Conservation (phyloP, 257 asterid genomes). For the Vinca minor region DNA sequence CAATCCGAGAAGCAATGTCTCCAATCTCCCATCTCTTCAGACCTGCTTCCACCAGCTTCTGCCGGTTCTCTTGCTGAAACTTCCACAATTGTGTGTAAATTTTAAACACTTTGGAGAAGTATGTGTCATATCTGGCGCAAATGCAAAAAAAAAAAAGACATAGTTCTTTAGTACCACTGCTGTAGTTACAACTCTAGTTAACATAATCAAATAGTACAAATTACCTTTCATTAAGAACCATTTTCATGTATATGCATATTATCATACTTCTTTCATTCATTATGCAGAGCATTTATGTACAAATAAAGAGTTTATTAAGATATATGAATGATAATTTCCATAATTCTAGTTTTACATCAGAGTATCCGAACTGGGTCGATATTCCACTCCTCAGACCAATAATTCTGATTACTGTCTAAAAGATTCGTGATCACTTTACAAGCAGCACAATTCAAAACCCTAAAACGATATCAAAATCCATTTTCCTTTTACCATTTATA, state of each 20-base stretch:
- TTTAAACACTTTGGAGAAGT: conserved; percentile 86
- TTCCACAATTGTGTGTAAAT: conserved; percentile 93
- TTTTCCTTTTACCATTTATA: too few species aligned
- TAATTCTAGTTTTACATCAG: not conserved
- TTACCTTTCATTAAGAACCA: not conserved
- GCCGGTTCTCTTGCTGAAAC: conserved; percentile 91
- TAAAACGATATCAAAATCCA: too few species aligned
- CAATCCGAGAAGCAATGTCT: conserved; percentile 94
- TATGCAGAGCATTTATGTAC: too few species aligned
- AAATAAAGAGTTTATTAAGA: too few species aligned
- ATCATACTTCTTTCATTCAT: too few species aligned
- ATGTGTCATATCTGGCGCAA: conserved; percentile 72
- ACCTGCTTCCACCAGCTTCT: conserved; percentile 90
- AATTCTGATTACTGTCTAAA: not conserved
- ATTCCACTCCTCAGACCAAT: not conserved
- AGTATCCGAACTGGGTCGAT: not conserved
- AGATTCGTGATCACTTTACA: too few species aligned
- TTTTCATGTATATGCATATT: not conserved
- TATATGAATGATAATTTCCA: too few species aligned
- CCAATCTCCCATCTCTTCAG: conserved; percentile 99
- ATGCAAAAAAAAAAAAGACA: not conserved
- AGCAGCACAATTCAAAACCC: too few species aligned
- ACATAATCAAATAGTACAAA: not conserved
- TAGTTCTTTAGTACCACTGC: not conserved
- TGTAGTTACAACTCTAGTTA: not conserved